These are phyloP conservation scores for Cutaneotrichosporon cutaneum DNA, from an alignment of 1,284 basidiomycete genomes.

Conservation along the genomic window DNA sequence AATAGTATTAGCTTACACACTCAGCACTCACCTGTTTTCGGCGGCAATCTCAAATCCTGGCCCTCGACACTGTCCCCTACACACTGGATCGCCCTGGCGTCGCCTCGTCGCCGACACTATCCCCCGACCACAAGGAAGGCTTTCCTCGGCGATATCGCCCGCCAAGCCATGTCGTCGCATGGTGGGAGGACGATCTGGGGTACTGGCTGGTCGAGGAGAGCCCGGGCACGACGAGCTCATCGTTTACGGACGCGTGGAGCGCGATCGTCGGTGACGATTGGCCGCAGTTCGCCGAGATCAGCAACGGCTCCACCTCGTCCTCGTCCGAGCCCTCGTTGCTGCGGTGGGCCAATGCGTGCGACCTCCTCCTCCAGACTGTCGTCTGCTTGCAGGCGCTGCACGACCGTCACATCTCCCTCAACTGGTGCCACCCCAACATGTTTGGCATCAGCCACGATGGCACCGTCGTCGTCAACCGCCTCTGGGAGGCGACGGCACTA, in stretches of 20 bases:
- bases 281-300: slow-evolving; percentile 3
- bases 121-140: not conserved
- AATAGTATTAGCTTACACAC: not conserved
- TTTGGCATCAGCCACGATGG: slow-evolving; percentile 25
- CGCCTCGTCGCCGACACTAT: slow-evolving; percentile 1
- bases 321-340: not conserved
- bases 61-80: slow-evolving; percentile 26
- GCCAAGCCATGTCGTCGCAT: slow-evolving; percentile 25
- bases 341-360: slow-evolving; percentile 28
- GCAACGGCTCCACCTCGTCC: not conserved
- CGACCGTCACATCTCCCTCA: slow-evolving; percentile 29
- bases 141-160: slow-evolving; percentile 17
- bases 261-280: slow-evolving; percentile 18
- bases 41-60: slow-evolving; percentile 30
- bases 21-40: slow-evolving; percentile 24
- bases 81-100: not conserved
- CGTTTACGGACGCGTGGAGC: slow-evolving; percentile 24
- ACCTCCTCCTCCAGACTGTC: slow-evolving; percentile 31
- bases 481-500: slow-evolving; percentile 25
- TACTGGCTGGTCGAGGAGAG: slow-evolving; percentile 32
- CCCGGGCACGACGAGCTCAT: not conserved
- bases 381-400: slow-evolving; percentile 33
- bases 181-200: slow-evolving; percentile 41
- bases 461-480: slow-evolving; percentile 16
- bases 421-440: slow-evolving; percentile 34